Conservation (phyloP, 2,329 filamentous ascomycete genomes). For the Talaromyces amestolkiae region DNA sequence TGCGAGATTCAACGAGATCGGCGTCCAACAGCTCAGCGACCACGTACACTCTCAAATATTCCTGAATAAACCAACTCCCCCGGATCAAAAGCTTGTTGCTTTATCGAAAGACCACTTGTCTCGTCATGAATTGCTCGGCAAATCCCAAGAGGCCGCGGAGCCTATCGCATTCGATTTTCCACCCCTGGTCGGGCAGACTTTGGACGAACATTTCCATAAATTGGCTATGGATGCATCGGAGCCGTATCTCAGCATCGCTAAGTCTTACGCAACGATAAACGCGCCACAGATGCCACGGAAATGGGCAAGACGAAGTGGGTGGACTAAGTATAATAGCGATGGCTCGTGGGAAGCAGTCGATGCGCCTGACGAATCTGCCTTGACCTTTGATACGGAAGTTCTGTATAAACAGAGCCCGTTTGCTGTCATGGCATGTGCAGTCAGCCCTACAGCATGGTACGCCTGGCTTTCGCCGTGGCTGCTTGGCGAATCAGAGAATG, state of each 20-base stretch:
- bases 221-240: conserved; percentile 84
- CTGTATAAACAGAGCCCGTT: conserved; percentile 92
- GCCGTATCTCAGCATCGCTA: conserved; percentile 74
- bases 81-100: conserved; percentile 70
- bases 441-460: conserved; percentile 89
- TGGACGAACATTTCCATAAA: conserved; percentile 93
- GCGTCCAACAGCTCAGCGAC: conserved; percentile 86
- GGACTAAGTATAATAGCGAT: conserved; percentile 86
- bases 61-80: conserved; percentile 50
- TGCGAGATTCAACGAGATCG: conserved; percentile 84
- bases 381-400: conserved; percentile 95
- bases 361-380: conserved; percentile 73
- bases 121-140: conserved; percentile 83
- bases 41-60: conserved; percentile 85
- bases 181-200: conserved; percentile 68
- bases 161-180: conserved; percentile 88
- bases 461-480: conserved; percentile 97
- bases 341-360: conserved; percentile 70
- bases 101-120: conserved; percentile 78
- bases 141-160: conserved; percentile 72
- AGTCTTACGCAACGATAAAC: conserved; percentile 64
- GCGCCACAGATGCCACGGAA: conserved; percentile 61
- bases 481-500: conserved; percentile 72
- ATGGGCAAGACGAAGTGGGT: conserved; percentile 80
- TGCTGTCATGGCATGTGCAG: conserved; percentile 95